phyloP scores from a whole-genome alignment of 768 basidiomycete genomes.

The Cyclocybe cylindracea region DNA sequence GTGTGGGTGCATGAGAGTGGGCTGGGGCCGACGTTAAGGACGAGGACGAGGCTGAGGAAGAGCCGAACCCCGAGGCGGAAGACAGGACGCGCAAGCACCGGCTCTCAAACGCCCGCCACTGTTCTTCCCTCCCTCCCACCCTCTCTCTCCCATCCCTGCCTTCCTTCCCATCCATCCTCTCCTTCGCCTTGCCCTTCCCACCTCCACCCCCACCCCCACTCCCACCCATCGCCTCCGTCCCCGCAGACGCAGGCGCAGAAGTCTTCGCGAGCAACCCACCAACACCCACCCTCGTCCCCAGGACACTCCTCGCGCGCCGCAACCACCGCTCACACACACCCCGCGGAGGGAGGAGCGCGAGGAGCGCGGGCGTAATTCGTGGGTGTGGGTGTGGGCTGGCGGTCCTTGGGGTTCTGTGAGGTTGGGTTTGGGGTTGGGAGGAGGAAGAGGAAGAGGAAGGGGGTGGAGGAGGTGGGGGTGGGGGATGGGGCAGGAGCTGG shows the following conservation, averaged over 20 bases:
- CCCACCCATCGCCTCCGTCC: no score
- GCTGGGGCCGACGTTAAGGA: no score
- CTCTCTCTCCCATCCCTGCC: conserved; percentile 1
- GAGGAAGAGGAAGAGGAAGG: no score
- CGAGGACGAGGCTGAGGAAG: no score
- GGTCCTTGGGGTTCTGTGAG: no score
- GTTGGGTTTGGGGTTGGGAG: no score
- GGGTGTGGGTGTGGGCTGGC: conserved; percentile 15
- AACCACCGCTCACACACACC: conserved; percentile 27
- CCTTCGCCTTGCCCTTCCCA: background rate
- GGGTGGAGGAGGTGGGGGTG: no score
- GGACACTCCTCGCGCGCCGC: conserved; percentile 21
- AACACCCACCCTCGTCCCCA: conserved; percentile 26
- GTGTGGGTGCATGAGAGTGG: no score
- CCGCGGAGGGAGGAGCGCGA: conserved; percentile 34
- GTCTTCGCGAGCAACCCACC: conserved; percentile 8
- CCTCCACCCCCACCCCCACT: background rate
- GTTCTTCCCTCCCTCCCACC: conserved; percentile 16
- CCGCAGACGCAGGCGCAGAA: no score
- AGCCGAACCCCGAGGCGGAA: no score
- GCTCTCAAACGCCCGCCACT: conserved; percentile 9
- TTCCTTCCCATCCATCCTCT: background rate
- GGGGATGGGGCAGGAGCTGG: no score
- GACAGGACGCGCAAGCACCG: conserved; percentile 13
- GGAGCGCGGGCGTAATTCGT: conserved; percentile 30